A percentile compares a stretch with the other conserved stretches of the same genome.
phyloP scores from a whole-genome alignment of 1,284 basidiomycete species.

The Cutaneotrichosporon spelunceum region DNA sequence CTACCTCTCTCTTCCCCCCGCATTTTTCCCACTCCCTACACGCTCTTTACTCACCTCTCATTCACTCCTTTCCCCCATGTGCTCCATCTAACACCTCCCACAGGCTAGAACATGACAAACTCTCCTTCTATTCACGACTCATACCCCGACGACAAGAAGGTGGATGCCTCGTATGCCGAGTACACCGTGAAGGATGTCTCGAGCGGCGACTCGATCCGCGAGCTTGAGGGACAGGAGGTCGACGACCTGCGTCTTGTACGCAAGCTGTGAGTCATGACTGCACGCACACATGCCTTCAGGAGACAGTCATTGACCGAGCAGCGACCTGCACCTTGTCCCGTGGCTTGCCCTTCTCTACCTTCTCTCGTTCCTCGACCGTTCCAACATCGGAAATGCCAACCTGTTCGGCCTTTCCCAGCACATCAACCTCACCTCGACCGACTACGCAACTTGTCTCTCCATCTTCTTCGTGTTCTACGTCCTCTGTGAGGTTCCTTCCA shows the following conservation, averaged over 20 bases:
- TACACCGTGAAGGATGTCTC: slow-evolving; percentile 8
- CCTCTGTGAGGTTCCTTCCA: slow-evolving; percentile 57
- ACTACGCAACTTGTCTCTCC: slow-evolving; percentile 37
- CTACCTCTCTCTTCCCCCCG: background rate
- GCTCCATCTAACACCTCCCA: background rate
- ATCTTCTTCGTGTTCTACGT: slow-evolving; percentile 49
- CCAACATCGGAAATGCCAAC: slow-evolving; percentile 62
- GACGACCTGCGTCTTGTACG: slow-evolving; percentile 13
- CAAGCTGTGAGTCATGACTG: slow-evolving; percentile 17
- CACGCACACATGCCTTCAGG: background rate
- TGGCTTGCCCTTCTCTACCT: slow-evolving; percentile 61
- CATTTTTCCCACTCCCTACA: background rate
- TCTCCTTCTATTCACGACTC: background rate
- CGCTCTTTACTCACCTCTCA: background rate
- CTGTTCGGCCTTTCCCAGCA: slow-evolving; percentile 36
- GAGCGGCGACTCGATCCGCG: slow-evolving; percentile 4
- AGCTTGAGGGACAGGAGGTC: slow-evolving; percentile 15
- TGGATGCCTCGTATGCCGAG: slow-evolving; percentile 1
- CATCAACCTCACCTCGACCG: slow-evolving; percentile 27
- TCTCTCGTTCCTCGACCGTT: slow-evolving; percentile 67
- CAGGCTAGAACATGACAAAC: slow-evolving; percentile 1
- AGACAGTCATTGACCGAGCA: slow-evolving; percentile 3
- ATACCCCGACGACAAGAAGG: slow-evolving; percentile 9
- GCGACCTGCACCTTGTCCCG: slow-evolving; percentile 34
- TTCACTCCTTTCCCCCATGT: background rate